Base-by-base conservation (phyloP, 306 rosid genomes). In the Dalbergia cultrata region DNA sequence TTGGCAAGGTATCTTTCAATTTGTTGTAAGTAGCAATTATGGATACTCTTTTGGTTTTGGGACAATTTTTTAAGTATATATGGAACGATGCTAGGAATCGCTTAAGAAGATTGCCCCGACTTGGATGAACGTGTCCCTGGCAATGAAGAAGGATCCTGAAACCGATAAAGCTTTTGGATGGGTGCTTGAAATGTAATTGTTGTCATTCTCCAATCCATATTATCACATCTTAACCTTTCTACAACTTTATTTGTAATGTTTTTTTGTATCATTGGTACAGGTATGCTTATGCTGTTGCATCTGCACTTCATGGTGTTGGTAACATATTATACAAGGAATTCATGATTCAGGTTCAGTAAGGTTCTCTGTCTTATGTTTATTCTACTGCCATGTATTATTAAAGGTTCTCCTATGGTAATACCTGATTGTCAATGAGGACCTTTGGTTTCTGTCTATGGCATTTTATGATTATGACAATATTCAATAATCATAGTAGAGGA, bases 71-170 rank as follows among this genome's bases (percentile, higher is more conserved):
- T 22, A 62, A 43, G 18, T 74, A 65, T 77, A 61, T 77, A n/a
- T 82, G 74, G 54, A 60, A 79, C 8, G 72, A 80, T 89, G 33
- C 54, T 63, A 96, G 99, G 91, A 90, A 79, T 85, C 90, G 61
- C 99, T 96, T 58, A 92, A 90, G 90, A 93, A 90, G 91, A 96
- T 96, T 89, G 99, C 99, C 80, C 99, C 98, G 43, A 93, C 98
- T 77, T 96, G 99, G 99, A 96, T 96, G 99, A 96, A 96, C 85
- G 72, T 96, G 80, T 96, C 99, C 72, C 72, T 96, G 87, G 98
- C 97, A 41, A 96, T 96, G 99, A 96, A 96, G 89, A 92, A 93
- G 83, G 98, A 96, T 86, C 99, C 99, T 77, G 97, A 93, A 86
- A 79, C 99, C 17, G 99, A 96, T 79, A 93, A 90, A 81, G 97